Evolutionary conservation across 768 basidiomycete genomes (phyloP).

Genomic region (Tulasnella calospora): DNA sequence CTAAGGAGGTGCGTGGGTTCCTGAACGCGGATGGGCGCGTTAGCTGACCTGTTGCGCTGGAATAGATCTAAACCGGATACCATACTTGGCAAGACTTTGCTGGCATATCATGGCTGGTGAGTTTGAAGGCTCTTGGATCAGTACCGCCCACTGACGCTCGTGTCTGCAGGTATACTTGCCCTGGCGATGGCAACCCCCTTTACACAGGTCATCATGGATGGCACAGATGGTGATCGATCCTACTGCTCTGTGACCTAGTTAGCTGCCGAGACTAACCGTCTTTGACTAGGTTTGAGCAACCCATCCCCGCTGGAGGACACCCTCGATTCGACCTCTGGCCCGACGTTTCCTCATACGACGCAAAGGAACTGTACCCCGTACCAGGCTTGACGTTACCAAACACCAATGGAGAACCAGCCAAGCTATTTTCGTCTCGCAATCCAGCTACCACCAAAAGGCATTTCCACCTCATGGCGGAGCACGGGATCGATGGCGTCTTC

Average conservation of each 20-base stretch:
- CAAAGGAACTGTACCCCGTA: slow-evolving; percentile 63
- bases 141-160: neutral
- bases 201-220: slow-evolving; percentile 68
- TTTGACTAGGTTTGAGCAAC: slow-evolving; percentile 17
- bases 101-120: slow-evolving; percentile 85
- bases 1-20: neutral
- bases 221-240: slow-evolving; percentile 66
- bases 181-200: slow-evolving; percentile 57
- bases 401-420: slow-evolving; percentile 52
- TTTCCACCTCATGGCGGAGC: slow-evolving; percentile 79
- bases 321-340: slow-evolving; percentile 79
- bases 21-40: neutral
- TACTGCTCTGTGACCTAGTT: neutral
- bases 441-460: slow-evolving; percentile 65
- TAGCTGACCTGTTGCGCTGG: neutral
- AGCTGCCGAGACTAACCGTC: neutral
- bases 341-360: slow-evolving; percentile 63
- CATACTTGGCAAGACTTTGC: slow-evolving; percentile 77
- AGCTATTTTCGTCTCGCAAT: slow-evolving; percentile 74
- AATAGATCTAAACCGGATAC: slow-evolving; percentile 62
- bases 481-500: slow-evolving; percentile 76
- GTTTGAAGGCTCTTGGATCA: slow-evolving; percentile 29
- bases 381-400: slow-evolving; percentile 57
- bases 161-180: slow-evolving; percentile 60
- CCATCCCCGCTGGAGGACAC: slow-evolving; percentile 53